Evolutionary conservation across 768 basidiomycete genomes (phyloP).

Genomic region (Gloeophyllum trabeum): DNA sequence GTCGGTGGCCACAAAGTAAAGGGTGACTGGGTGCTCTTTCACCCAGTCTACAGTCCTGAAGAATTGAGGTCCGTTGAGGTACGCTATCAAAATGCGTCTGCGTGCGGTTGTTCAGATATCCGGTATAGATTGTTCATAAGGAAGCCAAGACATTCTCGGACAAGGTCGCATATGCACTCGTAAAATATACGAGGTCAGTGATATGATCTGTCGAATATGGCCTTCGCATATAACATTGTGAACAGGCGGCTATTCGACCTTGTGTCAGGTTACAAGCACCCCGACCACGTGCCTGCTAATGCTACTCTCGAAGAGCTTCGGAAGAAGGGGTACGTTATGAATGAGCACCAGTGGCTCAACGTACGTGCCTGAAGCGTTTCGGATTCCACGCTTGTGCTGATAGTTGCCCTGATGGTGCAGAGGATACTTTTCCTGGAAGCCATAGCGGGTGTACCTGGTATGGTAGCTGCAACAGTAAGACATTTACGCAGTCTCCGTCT

Average conservation of each 20-base stretch:
- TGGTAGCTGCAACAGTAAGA: constrained; percentile 83
- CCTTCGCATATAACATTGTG: not conserved
- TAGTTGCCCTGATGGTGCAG: constrained; percentile 20
- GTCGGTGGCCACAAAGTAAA: constrained; percentile 4
- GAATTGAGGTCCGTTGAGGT: constrained; percentile 70
- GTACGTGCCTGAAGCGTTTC: constrained; percentile 29
- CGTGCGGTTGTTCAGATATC: no score
- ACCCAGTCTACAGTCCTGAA: constrained; percentile 77
- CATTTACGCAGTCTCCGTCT: constrained; percentile 83
- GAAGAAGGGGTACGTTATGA: constrained; percentile 61
- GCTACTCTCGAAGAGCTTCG: constrained; percentile 68
- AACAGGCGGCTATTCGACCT: constrained; percentile 66
- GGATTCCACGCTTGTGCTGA: constrained; percentile 1
- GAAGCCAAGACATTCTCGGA: constrained; percentile 59
- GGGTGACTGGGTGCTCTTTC: constrained; percentile 88
- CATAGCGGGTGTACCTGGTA: constrained; percentile 92
- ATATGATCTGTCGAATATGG: not conserved
- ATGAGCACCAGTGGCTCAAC: constrained; percentile 66
- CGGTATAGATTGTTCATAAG: constrained; percentile 52
- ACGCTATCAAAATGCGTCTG: constrained; percentile 10
- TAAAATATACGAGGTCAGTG: constrained; percentile 37
- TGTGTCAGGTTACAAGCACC: constrained; percentile 79
- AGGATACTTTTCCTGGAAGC: constrained; percentile 71
- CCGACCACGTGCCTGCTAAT: constrained; percentile 45
- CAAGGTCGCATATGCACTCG: constrained; percentile 57